A percentile compares a stretch with the other conserved stretches of the same genome.
Conservation (phyloP, 306 rosid species). For the Spatholobus suberectus region DNA sequence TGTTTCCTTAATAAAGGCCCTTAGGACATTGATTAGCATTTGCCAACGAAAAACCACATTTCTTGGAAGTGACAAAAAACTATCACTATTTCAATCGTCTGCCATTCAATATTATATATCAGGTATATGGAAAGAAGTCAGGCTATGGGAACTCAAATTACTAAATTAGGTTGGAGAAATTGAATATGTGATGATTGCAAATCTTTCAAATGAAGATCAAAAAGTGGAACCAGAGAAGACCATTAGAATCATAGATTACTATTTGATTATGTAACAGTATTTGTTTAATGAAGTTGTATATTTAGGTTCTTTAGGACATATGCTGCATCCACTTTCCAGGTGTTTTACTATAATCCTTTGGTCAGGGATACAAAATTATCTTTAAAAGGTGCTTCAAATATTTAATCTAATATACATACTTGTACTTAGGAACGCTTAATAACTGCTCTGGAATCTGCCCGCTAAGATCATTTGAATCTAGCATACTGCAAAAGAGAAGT, state of each 20-base stretch:
- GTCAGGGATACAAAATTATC: slow-evolving; percentile 8
- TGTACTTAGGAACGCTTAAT: slow-evolving; percentile 67
- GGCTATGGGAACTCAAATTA: not conserved
- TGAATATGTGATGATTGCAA: not conserved
- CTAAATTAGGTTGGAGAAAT: slow-evolving; percentile 22
- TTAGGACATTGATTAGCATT: not conserved
- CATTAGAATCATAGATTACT: slow-evolving; percentile 26
- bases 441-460: slow-evolving; percentile 76
- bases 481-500: slow-evolving; percentile 64
- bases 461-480: slow-evolving; percentile 67
- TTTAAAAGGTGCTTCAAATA: slow-evolving; percentile 11
- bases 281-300: not conserved
- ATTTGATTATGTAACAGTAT: slow-evolving; percentile 9
- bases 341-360: not conserved
- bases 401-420: slow-evolving; percentile 53
- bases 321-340: not conserved
- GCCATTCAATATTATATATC: not conserved
- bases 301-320: not conserved
- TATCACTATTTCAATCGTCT: not conserved
- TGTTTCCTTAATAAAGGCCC: not conserved
- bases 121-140: not conserved
- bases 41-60: not conserved
- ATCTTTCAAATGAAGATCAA: slow-evolving; percentile 14
- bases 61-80: not conserved
- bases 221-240: slow-evolving; percentile 11